Evolutionary conservation across 1,284 basidiomycete species (phyloP), one percentile per base, ranked within the genome.

Genomic region (Volvariella volvacea): DNA sequence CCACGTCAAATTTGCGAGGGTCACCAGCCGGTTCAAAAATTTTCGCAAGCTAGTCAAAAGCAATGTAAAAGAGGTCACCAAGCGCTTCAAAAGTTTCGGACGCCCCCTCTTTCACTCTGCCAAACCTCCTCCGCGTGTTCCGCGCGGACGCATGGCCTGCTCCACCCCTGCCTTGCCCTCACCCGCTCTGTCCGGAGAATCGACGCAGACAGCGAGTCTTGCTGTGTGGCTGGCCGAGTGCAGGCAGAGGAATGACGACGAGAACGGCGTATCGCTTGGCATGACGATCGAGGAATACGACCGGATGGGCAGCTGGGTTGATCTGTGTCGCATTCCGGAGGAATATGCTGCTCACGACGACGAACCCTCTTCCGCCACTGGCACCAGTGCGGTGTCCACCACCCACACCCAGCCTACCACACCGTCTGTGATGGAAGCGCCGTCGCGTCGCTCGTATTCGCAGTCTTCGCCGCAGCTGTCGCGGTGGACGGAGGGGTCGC

Each of bases 211-310:
- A 9, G 42, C 43, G 16, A 48, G 45, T 34, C 34, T 52, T 9
- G 48, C 44, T 9, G 30, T 34, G 9, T 49, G 50, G 41, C 33
- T 43, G 42, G 52, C 59, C 44, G 55, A 49, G 49, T 47, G 52
- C 40, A 45, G 50, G 45, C 54, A 50, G 43, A 43, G 41, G 34
- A 15, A 36, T n/a, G n/a, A 46, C 14, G 44, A 42, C 39, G 50
- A 53, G 14, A 46, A 51, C n/a, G 54, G 56, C 14, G 44, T 50
- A 21, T 51, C 45, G 1, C 50, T 50, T 37, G 53, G 56, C 33
- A 65, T 73, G 58, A 62, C 63, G 16, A 49, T 73, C 22, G 71
- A 66, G 42, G 66, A 74, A 37, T 74, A 76, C 46, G 74, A 76
- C 48, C 55, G 60, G 16, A 53, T 52, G 42, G 74, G 72, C 2